Evolutionary conservation across 2,329 filamentous ascomycete species (phyloP), one percentile per base, ranked within the genome.

Genomic region (Ceratocystis smalleyi): DNA sequence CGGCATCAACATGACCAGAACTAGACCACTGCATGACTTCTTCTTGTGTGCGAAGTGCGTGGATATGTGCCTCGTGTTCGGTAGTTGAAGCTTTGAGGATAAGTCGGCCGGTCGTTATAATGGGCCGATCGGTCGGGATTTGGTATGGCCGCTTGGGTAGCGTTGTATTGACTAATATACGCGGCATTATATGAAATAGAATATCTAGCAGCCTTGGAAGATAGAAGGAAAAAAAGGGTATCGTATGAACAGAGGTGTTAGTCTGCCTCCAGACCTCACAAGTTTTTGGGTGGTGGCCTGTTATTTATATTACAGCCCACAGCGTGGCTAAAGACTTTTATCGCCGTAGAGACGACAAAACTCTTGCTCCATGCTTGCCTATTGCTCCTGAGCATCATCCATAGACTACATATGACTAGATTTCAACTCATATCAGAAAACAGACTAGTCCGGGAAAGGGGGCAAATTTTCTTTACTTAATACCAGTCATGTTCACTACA

Each of bases 11-110:
- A 7, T 68, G 64, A 65, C 77, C 78, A 68, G 70, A 68, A 2
- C 67, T 63, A 63, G 83, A 84, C 76, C 79, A 84, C 64, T 72
- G 71, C 85, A 88, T 88, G 59, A 85, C 81, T 68, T 84, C 82
- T 3, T 78, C 77, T 70, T 84, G 76, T 15, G 75, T 75, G 27
- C 84, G 81, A 63, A 88, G 74, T 24, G 73, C 72, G 67, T 82
- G 74, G 17, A 84, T 67, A 5, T 74, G 77, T 1, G 74, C 72
- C 1, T 81, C 73, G 71, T 88, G 83, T 2, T 77, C 73, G 19
- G 76, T 71, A 0, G 69, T 69, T 47, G 81, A 72, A 1, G 80
- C 79, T 17, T 83, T 76, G 62, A 87, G 71, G 30, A 81, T 69
- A 22, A 88, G 75, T 5, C 83, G 78, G 61, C 78, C 72, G 2